Base-by-base conservation (phyloP, 2,329 filamentous ascomycete species). In the Cadophora luteo-olivacea region DNA sequence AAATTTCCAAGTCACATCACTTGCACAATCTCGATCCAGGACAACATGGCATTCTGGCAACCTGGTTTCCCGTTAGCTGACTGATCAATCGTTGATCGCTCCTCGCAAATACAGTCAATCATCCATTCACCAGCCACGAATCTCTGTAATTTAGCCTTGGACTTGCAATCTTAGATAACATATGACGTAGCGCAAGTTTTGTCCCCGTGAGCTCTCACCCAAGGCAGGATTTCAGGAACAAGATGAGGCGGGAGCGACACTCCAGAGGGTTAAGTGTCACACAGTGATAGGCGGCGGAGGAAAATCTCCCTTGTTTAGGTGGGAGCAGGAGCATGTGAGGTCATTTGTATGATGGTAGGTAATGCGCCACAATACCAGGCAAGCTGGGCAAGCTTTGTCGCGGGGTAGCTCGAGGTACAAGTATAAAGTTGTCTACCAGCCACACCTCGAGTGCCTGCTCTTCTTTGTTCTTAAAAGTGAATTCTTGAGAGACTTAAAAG, bases 371-470 rank as follows among this genome's bases (percentile, higher is more conserved):
- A 67, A 55, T 33, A n/a, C 36, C 45, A 55, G 36, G 36, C 4
- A 38, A 38, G 36, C 36, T 38, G 36, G 8, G 36, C 12, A 38
- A 38, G 25, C 19, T 9, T 49, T 61, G n/a, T 54, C 57, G 58
- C n/a, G 64, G 64, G 60, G 60, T 16, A 48, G 38, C 22, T 61
- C 22, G 36, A 14, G 29, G 19, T 60, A 68, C 65, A 68, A 68
- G 19, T 60, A 68, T 68, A 68, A 68, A 64, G 48, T 48, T 32
- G 19, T 12, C 19, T 24, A 38, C 25, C 55, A 38, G 61, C 57
- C 66, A 68, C 62, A 64, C 58, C 48, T 22, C 29, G 55, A 36
- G 38, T 52, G 24, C 49, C 22, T 57, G 33, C 24, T 60, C 64
- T n/a, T 25, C 16, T 12, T 61, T 48, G 9, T 24, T 38, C 8